phyloP scores from a whole-genome alignment of 148 eudicot genomes.

The Polygonum maritimum region DNA sequence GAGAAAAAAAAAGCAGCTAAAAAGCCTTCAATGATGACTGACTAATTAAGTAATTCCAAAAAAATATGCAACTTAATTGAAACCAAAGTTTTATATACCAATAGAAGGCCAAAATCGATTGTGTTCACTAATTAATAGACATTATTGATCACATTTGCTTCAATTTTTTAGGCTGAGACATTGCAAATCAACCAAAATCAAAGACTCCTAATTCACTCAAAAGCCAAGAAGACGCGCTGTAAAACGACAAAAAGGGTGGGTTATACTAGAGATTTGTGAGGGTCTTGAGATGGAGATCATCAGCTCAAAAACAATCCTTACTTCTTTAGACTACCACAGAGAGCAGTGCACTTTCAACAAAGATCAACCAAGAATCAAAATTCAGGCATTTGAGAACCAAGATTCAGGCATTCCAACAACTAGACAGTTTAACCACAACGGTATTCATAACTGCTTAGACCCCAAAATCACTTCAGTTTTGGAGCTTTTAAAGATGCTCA shows the following conservation, averaged over 20 bases:
- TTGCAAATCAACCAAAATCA: not conserved
- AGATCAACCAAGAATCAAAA: too few species aligned
- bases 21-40: not conserved
- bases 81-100: not conserved
- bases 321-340: not conserved
- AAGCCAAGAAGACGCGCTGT: not conserved
- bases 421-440: too few species aligned
- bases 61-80: not conserved
- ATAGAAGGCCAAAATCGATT: not conserved
- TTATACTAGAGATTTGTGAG: not conserved
- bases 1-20: too few species aligned
- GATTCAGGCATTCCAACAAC: too few species aligned
- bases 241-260: not conserved
- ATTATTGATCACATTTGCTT: not conserved
- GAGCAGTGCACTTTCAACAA: too few species aligned
- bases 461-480: too few species aligned
- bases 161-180: too few species aligned
- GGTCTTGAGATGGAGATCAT: not conserved
- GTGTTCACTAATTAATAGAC: not conserved
- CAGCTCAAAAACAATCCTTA: not conserved
- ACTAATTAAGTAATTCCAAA: not conserved
- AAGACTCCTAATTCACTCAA: too few species aligned
- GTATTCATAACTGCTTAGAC: too few species aligned
- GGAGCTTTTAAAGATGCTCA: too few species aligned
- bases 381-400: too few species aligned